Conservation (phyloP, 768 basidiomycete genomes). For the Suillus clintonianus region DNA sequence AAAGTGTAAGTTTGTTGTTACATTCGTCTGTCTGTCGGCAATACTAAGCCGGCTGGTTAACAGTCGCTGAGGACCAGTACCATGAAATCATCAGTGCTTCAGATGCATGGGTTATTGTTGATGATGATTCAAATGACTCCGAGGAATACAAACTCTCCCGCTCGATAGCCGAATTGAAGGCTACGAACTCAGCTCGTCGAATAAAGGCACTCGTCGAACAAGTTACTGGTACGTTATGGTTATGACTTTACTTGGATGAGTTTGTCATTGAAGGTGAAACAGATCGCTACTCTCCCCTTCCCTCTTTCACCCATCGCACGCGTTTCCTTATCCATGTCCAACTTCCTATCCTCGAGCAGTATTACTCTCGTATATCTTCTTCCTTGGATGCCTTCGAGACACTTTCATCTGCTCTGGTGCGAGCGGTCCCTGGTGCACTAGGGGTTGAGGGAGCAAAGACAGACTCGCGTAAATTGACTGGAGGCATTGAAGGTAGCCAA, state of each 20-base stretch:
- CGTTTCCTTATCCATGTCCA: constrained; percentile 87
- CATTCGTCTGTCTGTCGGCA: background rate
- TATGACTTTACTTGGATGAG: background rate
- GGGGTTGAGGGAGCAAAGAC: constrained; percentile 45
- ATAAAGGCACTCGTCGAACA: constrained; percentile 88
- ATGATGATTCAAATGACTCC: constrained; percentile 57
- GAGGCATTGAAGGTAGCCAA: constrained; percentile 81
- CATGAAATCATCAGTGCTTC: constrained; percentile 75
- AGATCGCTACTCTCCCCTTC: constrained; percentile 93
- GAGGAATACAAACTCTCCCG: constrained; percentile 21
- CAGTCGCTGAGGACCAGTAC: constrained; percentile 89
- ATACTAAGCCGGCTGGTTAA: background rate
- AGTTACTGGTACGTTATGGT: constrained; percentile 68
- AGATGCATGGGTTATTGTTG: constrained; percentile 85
- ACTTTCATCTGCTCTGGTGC: constrained; percentile 82
- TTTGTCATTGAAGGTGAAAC: background rate
- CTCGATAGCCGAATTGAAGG: constrained; percentile 46
- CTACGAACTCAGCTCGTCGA: constrained; percentile 83
- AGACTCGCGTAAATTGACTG: constrained; percentile 69
- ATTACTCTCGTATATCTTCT: constrained; percentile 73
- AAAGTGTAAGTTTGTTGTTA: constrained; percentile 59
- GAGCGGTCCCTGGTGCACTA: constrained; percentile 91
- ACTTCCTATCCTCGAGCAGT: constrained; percentile 78
- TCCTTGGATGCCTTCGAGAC: constrained; percentile 95
- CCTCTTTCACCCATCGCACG: constrained; percentile 71